A percentile compares a stretch with the other conserved stretches of the same genome.
These are phyloP conservation scores for Clavispora carvajalis DNA, from an alignment of 805 yeast genomes.

Conservation along the genomic window DNA sequence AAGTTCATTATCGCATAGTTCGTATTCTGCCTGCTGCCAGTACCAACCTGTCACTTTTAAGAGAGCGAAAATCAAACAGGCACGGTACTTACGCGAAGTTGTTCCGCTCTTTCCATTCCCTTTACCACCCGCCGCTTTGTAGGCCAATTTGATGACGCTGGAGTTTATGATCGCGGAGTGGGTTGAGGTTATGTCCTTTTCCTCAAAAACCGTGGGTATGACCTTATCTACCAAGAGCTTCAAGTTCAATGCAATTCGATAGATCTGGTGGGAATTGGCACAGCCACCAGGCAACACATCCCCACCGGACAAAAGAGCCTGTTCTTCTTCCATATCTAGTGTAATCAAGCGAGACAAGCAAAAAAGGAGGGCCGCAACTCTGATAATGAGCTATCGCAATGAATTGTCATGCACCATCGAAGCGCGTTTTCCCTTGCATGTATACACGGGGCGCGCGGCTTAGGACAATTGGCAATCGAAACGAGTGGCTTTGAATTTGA, in stretches of 20 bases:
- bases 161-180: constrained; percentile 57
- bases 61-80: constrained; percentile 64
- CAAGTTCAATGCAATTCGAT: constrained; percentile 67
- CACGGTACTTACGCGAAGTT: constrained; percentile 57
- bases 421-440: background rate
- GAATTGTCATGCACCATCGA: no score
- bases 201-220: constrained; percentile 60
- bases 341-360: background rate
- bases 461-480: no score
- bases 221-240: constrained; percentile 67
- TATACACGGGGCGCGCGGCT: no score
- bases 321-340: background rate
- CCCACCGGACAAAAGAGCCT: background rate
- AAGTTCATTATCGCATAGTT: constrained; percentile 64
- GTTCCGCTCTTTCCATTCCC: constrained; percentile 54
- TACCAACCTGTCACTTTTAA: constrained; percentile 81
- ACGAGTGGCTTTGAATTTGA: no score
- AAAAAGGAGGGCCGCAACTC: no score
- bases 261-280: constrained; percentile 63
- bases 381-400: no score
- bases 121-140: constrained; percentile 76
- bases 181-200: constrained; percentile 44
- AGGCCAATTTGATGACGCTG: constrained; percentile 53
- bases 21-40: constrained; percentile 49
- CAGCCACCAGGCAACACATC: constrained; percentile 12